A percentile compares a stretch with the other conserved stretches of the same genome.
Conservation (phyloP, 2,329 filamentous ascomycete genomes). For the Neurospora crassa region DNA sequence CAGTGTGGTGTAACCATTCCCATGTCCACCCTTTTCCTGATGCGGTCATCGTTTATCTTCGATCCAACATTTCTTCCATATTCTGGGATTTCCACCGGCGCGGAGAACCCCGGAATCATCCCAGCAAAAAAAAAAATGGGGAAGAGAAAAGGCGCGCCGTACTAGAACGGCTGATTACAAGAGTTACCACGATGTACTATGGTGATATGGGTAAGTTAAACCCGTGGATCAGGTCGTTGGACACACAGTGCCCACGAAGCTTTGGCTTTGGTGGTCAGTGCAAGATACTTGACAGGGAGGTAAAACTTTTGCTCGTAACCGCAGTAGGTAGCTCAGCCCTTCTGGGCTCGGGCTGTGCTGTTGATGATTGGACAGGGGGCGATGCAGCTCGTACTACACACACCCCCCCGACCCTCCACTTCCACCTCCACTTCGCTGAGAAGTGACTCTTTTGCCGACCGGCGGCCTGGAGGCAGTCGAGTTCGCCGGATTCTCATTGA, state of each 20-base stretch:
- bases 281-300: too few relatives aligned
- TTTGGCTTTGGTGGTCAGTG: too few relatives aligned
- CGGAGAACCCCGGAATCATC: background rate
- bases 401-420: background rate
- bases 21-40: background rate
- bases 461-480: background rate
- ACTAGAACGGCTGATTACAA: background rate
- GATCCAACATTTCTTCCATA: background rate
- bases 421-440: background rate
- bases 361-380: slow-evolving; percentile 9
- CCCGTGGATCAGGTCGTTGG: too few relatives aligned
- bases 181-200: background rate
- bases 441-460: background rate
- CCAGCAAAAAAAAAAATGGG: background rate
- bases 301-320: too few relatives aligned
- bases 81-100: background rate
- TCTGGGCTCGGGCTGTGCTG: background rate
- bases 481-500: background rate
- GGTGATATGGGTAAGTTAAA: too few relatives aligned
- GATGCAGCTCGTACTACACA: background rate
- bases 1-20: background rate
- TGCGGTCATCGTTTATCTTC: background rate
- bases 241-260: too few relatives aligned
- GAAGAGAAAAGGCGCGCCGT: background rate
- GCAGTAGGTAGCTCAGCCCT: slow-evolving; percentile 14